Conservation (phyloP, 2,329 filamentous ascomycete species). For the Stemphylium lycopersici region DNA sequence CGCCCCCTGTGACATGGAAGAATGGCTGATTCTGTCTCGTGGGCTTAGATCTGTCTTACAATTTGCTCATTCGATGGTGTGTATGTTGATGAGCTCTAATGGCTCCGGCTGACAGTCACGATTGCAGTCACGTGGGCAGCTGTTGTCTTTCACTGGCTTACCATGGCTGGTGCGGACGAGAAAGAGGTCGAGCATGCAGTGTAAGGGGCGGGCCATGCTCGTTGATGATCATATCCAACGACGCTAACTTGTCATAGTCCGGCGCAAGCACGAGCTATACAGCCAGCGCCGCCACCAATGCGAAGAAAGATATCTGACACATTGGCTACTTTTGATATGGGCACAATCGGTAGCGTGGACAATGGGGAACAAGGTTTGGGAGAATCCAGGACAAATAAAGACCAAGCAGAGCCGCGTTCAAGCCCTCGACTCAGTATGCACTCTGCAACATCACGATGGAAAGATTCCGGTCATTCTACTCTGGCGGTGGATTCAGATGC, state of each 20-base stretch:
- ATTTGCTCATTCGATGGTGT: conserved; percentile 51
- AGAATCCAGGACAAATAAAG: neutral
- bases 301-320: neutral
- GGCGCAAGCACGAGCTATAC: neutral
- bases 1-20: neutral
- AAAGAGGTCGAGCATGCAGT: conserved; percentile 17
- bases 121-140: conserved; percentile 44
- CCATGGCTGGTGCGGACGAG: conserved; percentile 30
- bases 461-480: conserved; percentile 10
- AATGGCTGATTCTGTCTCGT: neutral
- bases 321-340: neutral
- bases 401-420: neutral
- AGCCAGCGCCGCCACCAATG: neutral
- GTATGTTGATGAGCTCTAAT: too few relatives aligned
- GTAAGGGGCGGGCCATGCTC: conserved; percentile 11
- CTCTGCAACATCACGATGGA: conserved; percentile 1
- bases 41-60: conserved; percentile 42
- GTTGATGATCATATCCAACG: neutral
- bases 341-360: neutral
- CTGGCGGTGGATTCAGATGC: neutral
- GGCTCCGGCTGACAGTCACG: too few relatives aligned
- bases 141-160: conserved; percentile 46
- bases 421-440: neutral
- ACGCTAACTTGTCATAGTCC: neutral
- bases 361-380: neutral